These are phyloP conservation scores for Chaetoscypha palmicola DNA, from an alignment of 2,329 filamentous ascomycete species.

Conservation along the genomic window DNA sequence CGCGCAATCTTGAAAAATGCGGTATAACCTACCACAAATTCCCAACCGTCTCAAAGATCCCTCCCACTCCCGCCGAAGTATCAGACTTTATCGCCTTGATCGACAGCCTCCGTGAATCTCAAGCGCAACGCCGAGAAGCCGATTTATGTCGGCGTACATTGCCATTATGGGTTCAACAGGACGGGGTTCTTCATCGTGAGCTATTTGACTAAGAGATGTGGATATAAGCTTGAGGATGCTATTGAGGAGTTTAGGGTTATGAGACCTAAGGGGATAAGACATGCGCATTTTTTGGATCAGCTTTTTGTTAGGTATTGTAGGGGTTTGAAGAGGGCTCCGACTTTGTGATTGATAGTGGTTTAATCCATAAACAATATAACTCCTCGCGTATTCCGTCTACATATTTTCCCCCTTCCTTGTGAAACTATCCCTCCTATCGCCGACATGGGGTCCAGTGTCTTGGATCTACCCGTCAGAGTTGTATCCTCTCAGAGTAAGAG, in stretches of 20 bases:
- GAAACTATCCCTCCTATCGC: too few species aligned
- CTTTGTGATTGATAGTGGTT: too few species aligned
- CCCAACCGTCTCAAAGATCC: conserved; percentile 85
- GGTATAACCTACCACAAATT: conserved; percentile 77
- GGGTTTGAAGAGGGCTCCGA: conserved; percentile 28
- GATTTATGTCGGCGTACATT: conserved; percentile 71
- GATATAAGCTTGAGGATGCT: conserved; percentile 65
- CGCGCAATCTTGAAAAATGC: conserved; percentile 57
- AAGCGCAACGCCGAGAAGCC: conserved; percentile 38
- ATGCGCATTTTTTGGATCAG: conserved; percentile 81
- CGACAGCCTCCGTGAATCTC: conserved; percentile 52
- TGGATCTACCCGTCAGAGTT: conserved; percentile 46
- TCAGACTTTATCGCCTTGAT: conserved; percentile 48
- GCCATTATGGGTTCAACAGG: conserved; percentile 92
- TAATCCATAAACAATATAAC: too few species aligned
- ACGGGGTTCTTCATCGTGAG: conserved; percentile 87
- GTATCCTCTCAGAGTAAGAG: conserved; percentile 41
- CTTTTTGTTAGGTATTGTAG: conserved; percentile 68
- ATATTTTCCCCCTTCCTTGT: too few species aligned
- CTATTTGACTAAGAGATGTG: conserved; percentile 79
- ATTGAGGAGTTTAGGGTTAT: conserved; percentile 68
- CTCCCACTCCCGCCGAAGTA: conserved; percentile 53
- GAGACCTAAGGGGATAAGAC: conserved; percentile 76
- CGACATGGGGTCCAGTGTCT: conserved; percentile 44
- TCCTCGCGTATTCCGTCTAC: too few species aligned